A percentile compares a stretch with the other conserved stretches of the same genome.
These are phyloP conservation scores for Dimargaris cristalligena DNA, from an alignment of 192 early-diverging fungal genomes.

Conservation along the genomic window DNA sequence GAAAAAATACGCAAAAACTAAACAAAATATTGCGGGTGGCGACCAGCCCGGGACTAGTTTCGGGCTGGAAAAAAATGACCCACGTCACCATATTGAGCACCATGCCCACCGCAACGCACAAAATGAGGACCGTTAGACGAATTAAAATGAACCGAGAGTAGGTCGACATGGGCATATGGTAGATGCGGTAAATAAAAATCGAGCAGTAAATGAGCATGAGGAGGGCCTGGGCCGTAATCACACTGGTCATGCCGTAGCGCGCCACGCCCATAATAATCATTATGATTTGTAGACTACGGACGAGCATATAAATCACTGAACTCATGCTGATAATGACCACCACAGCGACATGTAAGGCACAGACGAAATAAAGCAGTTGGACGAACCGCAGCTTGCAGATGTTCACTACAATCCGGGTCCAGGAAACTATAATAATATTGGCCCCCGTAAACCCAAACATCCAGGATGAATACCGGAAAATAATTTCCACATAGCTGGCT, in stretches of 20 bases:
- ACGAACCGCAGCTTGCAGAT: not conserved
- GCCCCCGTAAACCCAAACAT: not conserved
- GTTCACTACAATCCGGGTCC: not conserved
- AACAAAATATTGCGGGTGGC: slow-evolving; percentile 2
- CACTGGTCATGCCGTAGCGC: not conserved
- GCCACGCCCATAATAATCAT: not conserved
- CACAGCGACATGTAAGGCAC: not conserved
- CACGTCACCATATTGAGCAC: not conserved
- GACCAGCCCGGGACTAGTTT: not conserved
- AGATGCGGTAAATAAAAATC: not conserved
- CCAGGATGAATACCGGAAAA: slow-evolving; percentile 3
- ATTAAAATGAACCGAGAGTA: not conserved
- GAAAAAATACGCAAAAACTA: not conserved
- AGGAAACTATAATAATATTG: not conserved
- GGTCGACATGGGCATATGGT: not conserved
- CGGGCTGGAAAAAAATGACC: not conserved
- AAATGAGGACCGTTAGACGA: slow-evolving; percentile 2
- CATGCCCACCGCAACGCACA: not conserved
- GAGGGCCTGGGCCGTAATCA: not conserved
- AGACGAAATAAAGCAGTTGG: not conserved
- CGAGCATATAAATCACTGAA: not conserved
- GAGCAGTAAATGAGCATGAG: not conserved
- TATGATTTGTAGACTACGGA: not conserved
- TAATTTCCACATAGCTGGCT: not conserved
- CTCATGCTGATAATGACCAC: not conserved